phyloP scores from a whole-genome alignment of 2,329 filamentous ascomycete species.

The Penicillium sp. region DNA sequence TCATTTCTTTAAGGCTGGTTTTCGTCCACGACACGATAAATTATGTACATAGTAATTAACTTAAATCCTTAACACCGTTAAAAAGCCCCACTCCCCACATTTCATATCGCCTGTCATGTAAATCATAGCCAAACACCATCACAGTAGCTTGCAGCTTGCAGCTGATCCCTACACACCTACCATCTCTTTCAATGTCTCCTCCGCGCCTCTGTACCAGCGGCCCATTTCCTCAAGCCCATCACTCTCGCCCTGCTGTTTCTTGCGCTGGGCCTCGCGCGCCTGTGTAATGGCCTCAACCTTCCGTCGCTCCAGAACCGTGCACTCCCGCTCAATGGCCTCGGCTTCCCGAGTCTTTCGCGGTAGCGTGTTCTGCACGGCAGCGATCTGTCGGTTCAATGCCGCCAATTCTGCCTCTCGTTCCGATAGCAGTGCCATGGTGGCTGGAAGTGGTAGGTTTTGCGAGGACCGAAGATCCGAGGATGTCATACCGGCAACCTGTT shows the following conservation, averaged over 20 bases:
- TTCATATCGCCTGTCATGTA: constrained; percentile 29
- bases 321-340: constrained; percentile 53
- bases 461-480: constrained; percentile 51
- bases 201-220: constrained; percentile 52
- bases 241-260: constrained; percentile 52
- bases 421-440: constrained; percentile 47
- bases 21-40: not conserved
- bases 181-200: constrained; percentile 49
- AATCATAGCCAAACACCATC: constrained; percentile 16
- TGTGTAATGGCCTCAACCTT: constrained; percentile 52
- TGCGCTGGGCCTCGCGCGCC: constrained; percentile 55
- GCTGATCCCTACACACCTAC: constrained; percentile 40
- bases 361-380: constrained; percentile 50
- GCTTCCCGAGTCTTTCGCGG: constrained; percentile 52
- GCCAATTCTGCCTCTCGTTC: constrained; percentile 50
- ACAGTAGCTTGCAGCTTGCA: not conserved
- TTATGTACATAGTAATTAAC: not conserved
- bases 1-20: not conserved
- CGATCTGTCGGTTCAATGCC: constrained; percentile 50
- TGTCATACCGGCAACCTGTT: constrained; percentile 68
- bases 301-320: constrained; percentile 51
- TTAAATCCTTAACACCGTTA: constrained; percentile 32
- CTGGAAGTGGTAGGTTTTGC: constrained; percentile 49
- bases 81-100: not conserved
- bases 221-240: constrained; percentile 55